Conservation (phyloP, 2,329 filamentous ascomycete species). For the Rhynchosporium agropyri region DNA sequence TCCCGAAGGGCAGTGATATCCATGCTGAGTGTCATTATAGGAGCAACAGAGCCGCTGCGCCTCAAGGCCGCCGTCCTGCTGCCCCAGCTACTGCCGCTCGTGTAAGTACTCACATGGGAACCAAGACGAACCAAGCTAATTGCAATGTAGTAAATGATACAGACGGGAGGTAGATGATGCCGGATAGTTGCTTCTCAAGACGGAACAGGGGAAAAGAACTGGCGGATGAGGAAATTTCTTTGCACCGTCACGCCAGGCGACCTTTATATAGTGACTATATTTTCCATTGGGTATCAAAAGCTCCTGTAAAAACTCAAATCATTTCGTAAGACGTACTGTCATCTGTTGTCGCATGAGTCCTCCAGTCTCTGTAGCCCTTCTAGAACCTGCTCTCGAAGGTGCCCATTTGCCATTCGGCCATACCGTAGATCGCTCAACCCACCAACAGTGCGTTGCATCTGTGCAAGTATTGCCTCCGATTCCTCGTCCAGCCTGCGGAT, state of each 20-base stretch:
- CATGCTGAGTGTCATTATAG: conserved; percentile 34
- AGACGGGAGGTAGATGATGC: background rate
- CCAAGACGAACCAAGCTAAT: conserved; percentile 29
- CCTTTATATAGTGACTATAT: conserved; percentile 36
- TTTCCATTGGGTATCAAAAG: conserved; percentile 39
- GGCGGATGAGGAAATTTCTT: conserved; percentile 17
- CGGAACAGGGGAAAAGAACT: conserved; percentile 9
- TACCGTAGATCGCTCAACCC: conserved; percentile 82
- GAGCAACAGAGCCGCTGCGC: conserved; percentile 29
- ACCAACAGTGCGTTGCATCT: conserved; percentile 67
- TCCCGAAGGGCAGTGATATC: conserved; percentile 25
- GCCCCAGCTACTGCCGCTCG: conserved; percentile 29
- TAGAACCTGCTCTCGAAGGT: conserved; percentile 67
- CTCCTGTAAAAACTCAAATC: conserved; percentile 16
- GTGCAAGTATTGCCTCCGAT: conserved; percentile 59
- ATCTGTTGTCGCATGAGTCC: conserved; percentile 34
- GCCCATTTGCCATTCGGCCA: conserved; percentile 68
- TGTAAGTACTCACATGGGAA: conserved; percentile 36
- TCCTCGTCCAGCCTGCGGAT: conserved; percentile 67
- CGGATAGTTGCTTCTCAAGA: conserved; percentile 5
- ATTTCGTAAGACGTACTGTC: conserved; percentile 5
- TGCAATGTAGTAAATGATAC: conserved; percentile 22
- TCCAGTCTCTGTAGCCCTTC: conserved; percentile 67
- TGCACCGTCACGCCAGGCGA: conserved; percentile 16
- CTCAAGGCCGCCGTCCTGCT: conserved; percentile 29